phyloP scores from a whole-genome alignment of 371 early-diverging fungal genomes.

The Apophysomyces elegans region DNA sequence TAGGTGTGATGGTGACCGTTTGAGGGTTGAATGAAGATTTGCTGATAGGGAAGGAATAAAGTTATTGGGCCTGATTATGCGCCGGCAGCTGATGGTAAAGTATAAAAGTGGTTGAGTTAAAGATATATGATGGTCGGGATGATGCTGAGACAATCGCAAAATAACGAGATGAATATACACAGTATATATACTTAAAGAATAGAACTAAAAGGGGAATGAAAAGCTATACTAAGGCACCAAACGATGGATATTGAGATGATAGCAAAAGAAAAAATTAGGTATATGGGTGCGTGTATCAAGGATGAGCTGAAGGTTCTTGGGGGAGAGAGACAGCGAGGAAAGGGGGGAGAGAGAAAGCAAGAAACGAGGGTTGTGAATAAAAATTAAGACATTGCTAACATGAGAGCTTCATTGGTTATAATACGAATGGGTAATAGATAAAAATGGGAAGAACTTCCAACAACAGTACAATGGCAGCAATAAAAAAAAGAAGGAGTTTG shows the following conservation, averaged over 20 bases:
- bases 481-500: constrained; percentile 8
- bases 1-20: background rate
- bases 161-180: constrained; percentile 1
- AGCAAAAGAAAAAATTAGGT: constrained; percentile 5
- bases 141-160: background rate
- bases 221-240: background rate
- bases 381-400: background rate
- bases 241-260: too few relatives aligned
- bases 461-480: background rate
- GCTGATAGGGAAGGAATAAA: background rate
- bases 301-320: background rate
- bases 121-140: background rate
- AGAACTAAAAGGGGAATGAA: background rate
- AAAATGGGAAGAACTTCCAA: constrained; percentile 4
- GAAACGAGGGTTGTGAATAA: constrained; percentile 6
- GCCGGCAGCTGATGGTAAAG: too few relatives aligned
- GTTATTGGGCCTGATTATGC: background rate
- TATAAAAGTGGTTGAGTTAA: background rate
- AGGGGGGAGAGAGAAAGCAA: background rate
- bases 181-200: background rate
- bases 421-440: constrained; percentile 3
- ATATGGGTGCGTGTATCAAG: background rate
- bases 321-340: background rate
- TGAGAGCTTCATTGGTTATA: constrained; percentile 5
- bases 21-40: background rate